Evolutionary conservation across 176 grass and related monocot species (phyloP).

Genomic region (Bolboschoenus planiculmis): DNA sequence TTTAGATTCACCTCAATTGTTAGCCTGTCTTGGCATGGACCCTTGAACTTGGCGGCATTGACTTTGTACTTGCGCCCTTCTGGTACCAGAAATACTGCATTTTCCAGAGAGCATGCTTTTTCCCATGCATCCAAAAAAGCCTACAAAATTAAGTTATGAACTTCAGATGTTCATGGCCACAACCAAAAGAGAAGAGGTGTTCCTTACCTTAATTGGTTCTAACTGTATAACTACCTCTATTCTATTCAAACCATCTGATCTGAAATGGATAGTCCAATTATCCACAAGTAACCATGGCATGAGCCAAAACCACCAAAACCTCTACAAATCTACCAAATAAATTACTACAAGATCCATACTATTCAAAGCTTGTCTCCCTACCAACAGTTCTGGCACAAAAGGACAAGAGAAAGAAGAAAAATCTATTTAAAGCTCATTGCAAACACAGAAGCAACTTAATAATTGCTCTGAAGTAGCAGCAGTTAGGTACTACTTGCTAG

Average conservation of each 20-base stretch:
- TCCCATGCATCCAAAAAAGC: slow-evolving; percentile 64
- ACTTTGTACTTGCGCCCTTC: slow-evolving; percentile 52
- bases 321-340: not conserved
- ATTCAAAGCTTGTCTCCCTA: not conserved
- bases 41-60: slow-evolving; percentile 42
- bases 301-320: not conserved
- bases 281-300: not conserved
- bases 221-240: not conserved
- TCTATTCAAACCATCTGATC: not conserved
- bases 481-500: not conserved
- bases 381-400: not conserved
- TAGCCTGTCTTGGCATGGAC: slow-evolving; percentile 57
- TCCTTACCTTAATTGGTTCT: not conserved
- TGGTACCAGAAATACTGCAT: slow-evolving; percentile 73
- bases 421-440: not conserved
- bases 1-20: slow-evolving; percentile 49
- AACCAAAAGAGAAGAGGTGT: not conserved
- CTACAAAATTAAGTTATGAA: slow-evolving; percentile 13
- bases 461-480: not conserved
- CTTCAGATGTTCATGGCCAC: not conserved
- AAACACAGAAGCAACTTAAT: not conserved
- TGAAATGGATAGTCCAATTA: not conserved
- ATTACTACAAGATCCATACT: not conserved
- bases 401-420: not conserved
- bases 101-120: slow-evolving; percentile 54